Evolutionary conservation across 2,329 filamentous ascomycete genomes (phyloP).

Genomic region (Fusarium verticillioides): DNA sequence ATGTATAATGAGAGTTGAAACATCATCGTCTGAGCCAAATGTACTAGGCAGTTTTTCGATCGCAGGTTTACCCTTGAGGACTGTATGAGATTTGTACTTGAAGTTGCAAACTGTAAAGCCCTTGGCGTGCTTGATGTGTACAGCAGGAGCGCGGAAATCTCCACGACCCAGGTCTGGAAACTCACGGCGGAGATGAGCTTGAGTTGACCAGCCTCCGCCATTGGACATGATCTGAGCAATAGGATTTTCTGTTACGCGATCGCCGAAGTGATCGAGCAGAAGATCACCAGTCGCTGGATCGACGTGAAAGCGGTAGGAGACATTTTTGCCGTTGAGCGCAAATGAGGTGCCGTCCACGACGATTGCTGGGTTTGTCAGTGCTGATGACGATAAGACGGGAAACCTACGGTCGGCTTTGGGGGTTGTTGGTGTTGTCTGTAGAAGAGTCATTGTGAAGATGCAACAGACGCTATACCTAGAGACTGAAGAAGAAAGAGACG

Average conservation of each 20-base stretch:
- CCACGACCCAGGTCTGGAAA: slow-evolving; percentile 73
- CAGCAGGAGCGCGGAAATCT: slow-evolving; percentile 70
- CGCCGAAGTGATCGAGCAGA: slow-evolving; percentile 71
- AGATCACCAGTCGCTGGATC: slow-evolving; percentile 66
- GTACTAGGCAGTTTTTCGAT: slow-evolving; percentile 68
- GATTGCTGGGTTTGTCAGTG: slow-evolving; percentile 54
- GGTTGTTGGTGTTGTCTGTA: neutral
- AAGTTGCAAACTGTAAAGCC: slow-evolving; percentile 70
- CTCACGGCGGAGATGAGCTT: slow-evolving; percentile 65
- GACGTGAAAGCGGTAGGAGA: slow-evolving; percentile 73
- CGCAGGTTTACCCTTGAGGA: slow-evolving; percentile 65
- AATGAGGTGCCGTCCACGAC: slow-evolving; percentile 66
- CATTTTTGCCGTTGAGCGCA: slow-evolving; percentile 63
- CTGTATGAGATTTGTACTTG: slow-evolving; percentile 66
- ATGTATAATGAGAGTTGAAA: slow-evolving; percentile 67
- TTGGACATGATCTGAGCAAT: slow-evolving; percentile 52
- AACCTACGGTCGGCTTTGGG: slow-evolving; percentile 14
- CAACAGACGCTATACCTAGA: neutral
- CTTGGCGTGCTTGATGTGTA: slow-evolving; percentile 67
- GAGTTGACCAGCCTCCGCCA: slow-evolving; percentile 64
- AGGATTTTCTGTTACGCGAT: slow-evolving; percentile 61
- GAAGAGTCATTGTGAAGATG: neutral
- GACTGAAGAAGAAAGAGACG: neutral
- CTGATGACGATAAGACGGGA: too few relatives aligned
- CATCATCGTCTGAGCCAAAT: slow-evolving; percentile 65